Percentiles rank a stretch among this genome's conserved stretches.
Evolutionary conservation across 1,284 basidiomycete genomes (phyloP).

Genomic region (Apiotrichum veenhuisii): DNA sequence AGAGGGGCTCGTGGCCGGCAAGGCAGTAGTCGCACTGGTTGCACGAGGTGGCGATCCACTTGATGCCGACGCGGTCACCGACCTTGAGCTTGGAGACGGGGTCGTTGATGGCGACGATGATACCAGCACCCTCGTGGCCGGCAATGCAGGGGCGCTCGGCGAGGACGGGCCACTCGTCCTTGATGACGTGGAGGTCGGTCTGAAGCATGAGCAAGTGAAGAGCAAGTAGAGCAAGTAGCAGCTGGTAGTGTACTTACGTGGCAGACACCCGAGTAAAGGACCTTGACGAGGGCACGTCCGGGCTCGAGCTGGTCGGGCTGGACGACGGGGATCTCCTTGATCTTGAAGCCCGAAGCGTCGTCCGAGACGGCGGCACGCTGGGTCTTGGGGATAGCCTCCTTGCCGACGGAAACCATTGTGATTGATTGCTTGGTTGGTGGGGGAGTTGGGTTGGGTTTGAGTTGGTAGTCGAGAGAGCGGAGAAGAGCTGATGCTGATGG

Average conservation of each 20-base stretch:
- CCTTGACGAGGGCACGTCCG: constrained; percentile 32
- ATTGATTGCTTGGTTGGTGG: constrained; percentile 4
- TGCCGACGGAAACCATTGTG: constrained; percentile 12
- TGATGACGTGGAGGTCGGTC: constrained; percentile 70
- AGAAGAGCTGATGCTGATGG: constrained; percentile 1
- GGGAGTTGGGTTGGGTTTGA: constrained; percentile 1
- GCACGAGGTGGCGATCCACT: constrained; percentile 69
- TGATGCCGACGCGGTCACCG: constrained; percentile 65
- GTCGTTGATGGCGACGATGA: constrained; percentile 71
- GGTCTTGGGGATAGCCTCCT: constrained; percentile 25
- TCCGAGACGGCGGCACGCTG: constrained; percentile 25
- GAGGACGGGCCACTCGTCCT: constrained; percentile 66
- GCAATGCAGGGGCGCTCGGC: constrained; percentile 71
- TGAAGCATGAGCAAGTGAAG: constrained; percentile 52
- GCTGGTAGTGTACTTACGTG: constrained; percentile 15
- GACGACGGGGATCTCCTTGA: constrained; percentile 22
- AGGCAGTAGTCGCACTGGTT: constrained; percentile 71
- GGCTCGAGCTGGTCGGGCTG: constrained; percentile 25
- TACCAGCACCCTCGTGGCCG: constrained; percentile 55
- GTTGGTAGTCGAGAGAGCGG: neutral
- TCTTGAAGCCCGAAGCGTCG: constrained; percentile 20
- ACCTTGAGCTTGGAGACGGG: constrained; percentile 55
- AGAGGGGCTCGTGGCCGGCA: constrained; percentile 62
- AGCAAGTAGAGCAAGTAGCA: too few species aligned
- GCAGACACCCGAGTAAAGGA: constrained; percentile 57